phyloP scores from a whole-genome alignment of 2,329 filamentous ascomycete genomes.

The Botrytis sinoallii region DNA sequence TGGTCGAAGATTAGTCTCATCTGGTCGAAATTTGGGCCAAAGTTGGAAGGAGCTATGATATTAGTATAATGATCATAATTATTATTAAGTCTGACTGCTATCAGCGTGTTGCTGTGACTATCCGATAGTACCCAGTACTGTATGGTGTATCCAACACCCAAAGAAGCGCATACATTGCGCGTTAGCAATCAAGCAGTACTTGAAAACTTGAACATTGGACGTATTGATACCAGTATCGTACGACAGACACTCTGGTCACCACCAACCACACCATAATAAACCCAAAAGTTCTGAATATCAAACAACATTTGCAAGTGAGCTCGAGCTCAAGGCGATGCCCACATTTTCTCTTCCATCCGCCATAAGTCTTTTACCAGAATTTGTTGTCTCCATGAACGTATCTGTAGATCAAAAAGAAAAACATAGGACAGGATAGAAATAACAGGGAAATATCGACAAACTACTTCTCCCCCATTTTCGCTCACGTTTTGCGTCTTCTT shows the following conservation, averaged over 20 bases:
- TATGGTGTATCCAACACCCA: neutral
- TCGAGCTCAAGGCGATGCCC: neutral
- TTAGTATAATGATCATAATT: conserved; percentile 13
- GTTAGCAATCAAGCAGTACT: neutral
- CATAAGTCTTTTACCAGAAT: neutral
- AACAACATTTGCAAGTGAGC: conserved; percentile 10
- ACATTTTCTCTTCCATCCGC: neutral
- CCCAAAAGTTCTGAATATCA: neutral
- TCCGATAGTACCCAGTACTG: neutral
- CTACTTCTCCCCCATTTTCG: neutral
- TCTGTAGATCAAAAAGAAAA: neutral
- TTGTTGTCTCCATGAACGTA: neutral
- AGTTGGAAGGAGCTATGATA: neutral
- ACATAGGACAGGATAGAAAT: neutral
- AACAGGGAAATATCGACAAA: neutral
- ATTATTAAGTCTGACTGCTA: conserved; percentile 19
- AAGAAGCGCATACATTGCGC: neutral
- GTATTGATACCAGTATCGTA: conserved; percentile 1
- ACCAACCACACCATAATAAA: neutral
- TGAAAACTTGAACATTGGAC: neutral
- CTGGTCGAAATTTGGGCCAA: neutral
- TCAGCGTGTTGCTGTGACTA: neutral
- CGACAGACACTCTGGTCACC: conserved; percentile 1
- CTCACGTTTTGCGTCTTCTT: neutral
- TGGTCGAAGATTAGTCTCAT: neutral